A percentile compares a stretch with the other conserved stretches of the same genome.
phyloP scores from a whole-genome alignment of 2,329 filamentous ascomycete species.

The Paecilomyces dactylethromorphus region DNA sequence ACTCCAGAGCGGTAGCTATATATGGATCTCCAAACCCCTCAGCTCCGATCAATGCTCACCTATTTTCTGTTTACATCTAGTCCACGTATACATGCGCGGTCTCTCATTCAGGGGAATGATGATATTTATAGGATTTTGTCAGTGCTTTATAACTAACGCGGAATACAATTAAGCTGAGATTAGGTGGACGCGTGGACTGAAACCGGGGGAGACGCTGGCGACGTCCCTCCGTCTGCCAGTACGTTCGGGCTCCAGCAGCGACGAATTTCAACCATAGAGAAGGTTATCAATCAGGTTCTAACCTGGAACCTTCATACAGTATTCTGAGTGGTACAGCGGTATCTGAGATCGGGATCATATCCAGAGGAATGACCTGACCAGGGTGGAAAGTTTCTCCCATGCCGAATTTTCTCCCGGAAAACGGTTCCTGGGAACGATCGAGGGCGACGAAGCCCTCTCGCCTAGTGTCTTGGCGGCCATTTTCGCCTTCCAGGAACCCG shows the following conservation, averaged over 20 bases:
- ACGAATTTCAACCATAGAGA: background rate
- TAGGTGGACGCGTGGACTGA: background rate
- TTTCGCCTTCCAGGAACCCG: background rate
- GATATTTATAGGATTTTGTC: background rate
- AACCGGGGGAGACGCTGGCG: background rate
- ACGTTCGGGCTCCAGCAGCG: background rate
- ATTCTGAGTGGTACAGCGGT: too few relatives aligned
- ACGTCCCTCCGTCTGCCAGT: background rate
- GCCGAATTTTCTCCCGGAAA: background rate
- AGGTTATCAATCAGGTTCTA: too few relatives aligned
- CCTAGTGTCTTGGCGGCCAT: background rate
- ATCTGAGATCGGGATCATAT: too few relatives aligned
- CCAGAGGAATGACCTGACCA: too few relatives aligned
- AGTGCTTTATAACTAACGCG: background rate
- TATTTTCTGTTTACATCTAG: too few relatives aligned
- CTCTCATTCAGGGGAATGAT: background rate
- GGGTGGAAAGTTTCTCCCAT: too few relatives aligned
- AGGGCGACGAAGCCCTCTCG: background rate
- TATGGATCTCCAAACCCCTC: too few relatives aligned
- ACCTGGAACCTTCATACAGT: too few relatives aligned
- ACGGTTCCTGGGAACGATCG: background rate
- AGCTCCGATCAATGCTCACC: too few relatives aligned
- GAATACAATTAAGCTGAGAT: background rate
- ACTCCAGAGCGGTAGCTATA: too few relatives aligned
- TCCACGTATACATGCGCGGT: background rate